Evolutionary conservation across 345 rosid genomes (phyloP).

Genomic region (Cardamine occulta): DNA sequence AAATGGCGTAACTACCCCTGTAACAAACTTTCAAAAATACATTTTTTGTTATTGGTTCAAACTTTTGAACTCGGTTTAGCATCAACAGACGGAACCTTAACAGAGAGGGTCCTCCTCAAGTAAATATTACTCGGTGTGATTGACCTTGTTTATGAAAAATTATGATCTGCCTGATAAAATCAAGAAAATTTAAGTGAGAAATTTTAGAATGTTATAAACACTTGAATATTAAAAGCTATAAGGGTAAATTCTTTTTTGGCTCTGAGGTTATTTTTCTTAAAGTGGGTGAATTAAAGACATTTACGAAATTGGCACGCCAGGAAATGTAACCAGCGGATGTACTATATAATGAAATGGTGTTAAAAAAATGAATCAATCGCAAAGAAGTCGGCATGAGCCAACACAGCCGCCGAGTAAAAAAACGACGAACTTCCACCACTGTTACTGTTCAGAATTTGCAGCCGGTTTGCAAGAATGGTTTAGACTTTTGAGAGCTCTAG

Average conservation of each 20-base stretch:
- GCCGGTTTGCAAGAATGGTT: conserved; percentile 23
- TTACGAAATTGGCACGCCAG: conserved; percentile 39
- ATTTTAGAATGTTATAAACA: conserved; percentile 6
- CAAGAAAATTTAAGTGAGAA: background rate
- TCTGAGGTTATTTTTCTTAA: conserved; percentile 14
- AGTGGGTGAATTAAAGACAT: conserved; percentile 22
- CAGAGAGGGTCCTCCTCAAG: background rate
- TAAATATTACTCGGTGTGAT: background rate
- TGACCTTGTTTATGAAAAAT: background rate
- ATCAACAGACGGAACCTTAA: background rate
- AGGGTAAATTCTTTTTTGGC: conserved; percentile 12
- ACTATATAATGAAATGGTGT: conserved; percentile 4
- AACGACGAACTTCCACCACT: conserved; percentile 5
- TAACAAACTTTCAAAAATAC: conserved; percentile 36
- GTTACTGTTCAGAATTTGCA: conserved; percentile 2
- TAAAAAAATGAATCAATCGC: conserved; percentile 35
- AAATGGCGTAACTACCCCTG: conserved; percentile 36
- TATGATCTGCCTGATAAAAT: background rate
- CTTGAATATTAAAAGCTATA: background rate
- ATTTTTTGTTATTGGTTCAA: background rate
- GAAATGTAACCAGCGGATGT: conserved; percentile 19
- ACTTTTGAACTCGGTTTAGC: conserved; percentile 14
- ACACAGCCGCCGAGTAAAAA: conserved; percentile 23
- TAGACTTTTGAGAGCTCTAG: conserved; percentile 20
- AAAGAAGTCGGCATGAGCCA: conserved; percentile 19